These are phyloP conservation scores for Irpex lacteus DNA, from an alignment of 1,284 basidiomycete genomes.

Conservation along the genomic window DNA sequence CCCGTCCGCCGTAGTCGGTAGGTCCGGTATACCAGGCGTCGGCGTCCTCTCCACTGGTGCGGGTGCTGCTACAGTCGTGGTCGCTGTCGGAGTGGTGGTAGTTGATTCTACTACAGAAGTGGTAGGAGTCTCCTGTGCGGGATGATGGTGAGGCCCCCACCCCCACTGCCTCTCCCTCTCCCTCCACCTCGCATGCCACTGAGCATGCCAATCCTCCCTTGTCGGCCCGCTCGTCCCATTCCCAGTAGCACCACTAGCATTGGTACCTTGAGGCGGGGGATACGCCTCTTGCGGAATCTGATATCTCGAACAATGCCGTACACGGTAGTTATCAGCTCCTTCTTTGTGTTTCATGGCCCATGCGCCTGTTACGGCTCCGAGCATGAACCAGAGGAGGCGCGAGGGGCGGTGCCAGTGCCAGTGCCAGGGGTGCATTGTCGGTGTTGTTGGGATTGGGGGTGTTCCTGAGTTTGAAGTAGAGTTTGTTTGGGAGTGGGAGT, in stretches of 20 bases:
- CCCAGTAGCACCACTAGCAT: not conserved
- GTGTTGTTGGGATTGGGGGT: not conserved
- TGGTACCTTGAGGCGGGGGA: conserved; percentile 16
- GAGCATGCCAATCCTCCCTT: not conserved
- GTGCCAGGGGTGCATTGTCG: conserved; percentile 26
- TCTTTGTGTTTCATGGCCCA: conserved; percentile 37
- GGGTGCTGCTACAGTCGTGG: too few relatives aligned
- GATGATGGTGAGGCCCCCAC: conserved; percentile 4
- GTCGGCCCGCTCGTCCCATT: too few relatives aligned
- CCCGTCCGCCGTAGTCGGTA: conserved; percentile 2
- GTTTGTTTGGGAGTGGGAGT: not conserved
- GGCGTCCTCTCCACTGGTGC: too few relatives aligned
- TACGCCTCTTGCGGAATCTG: conserved; percentile 29
- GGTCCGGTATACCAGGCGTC: not conserved
- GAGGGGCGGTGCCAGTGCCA: conserved; percentile 38
- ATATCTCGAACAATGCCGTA: conserved; percentile 26
- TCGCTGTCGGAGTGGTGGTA: too few relatives aligned
- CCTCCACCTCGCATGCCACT: not conserved
- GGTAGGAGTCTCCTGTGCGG: not conserved
- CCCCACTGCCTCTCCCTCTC: conserved; percentile 4
- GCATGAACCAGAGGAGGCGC: conserved; percentile 63
- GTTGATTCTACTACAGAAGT: too few relatives aligned
- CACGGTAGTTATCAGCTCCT: not conserved
- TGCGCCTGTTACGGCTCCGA: conserved; percentile 55
- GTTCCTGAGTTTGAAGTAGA: not conserved